A percentile compares a stretch with the other conserved stretches of the same genome.
Conservation (phyloP, 768 basidiomycete species). For the Calocera cornea region DNA sequence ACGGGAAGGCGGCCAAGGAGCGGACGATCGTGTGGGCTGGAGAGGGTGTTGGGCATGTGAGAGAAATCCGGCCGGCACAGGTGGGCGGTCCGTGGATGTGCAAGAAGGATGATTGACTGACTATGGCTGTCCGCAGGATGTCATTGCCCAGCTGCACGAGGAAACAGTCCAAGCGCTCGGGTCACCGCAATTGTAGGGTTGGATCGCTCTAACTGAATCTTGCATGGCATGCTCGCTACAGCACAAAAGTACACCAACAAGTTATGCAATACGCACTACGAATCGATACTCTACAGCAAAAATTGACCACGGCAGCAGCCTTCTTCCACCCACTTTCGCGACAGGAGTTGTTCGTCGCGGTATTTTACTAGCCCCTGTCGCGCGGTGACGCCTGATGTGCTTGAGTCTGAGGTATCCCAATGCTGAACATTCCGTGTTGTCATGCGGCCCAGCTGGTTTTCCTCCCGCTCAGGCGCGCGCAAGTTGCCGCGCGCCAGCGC, state of each 20-base stretch:
- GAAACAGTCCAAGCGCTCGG: constrained; percentile 3
- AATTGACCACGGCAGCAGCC: too few relatives aligned
- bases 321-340: too few relatives aligned
- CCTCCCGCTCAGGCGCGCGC: too few relatives aligned
- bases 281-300: too few relatives aligned
- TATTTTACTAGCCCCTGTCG: too few relatives aligned
- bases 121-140: neutral
- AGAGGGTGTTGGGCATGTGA: constrained; percentile 46
- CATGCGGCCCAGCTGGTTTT: too few relatives aligned
- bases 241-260: neutral
- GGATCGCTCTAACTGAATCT: neutral
- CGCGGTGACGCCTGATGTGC: too few relatives aligned
- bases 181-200: neutral
- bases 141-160: constrained; percentile 6
- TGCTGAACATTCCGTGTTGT: too few relatives aligned
- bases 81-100: neutral
- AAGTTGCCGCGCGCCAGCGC: too few relatives aligned
- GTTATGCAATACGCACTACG: too few relatives aligned
- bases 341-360: too few relatives aligned
- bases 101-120: neutral
- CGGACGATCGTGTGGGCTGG: constrained; percentile 58
- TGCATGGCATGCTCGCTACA: neutral
- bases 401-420: too few relatives aligned
- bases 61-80: constrained; percentile 26
- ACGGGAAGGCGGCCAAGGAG: constrained; percentile 34